These are phyloP conservation scores for Lepiota venenata DNA, from an alignment of 768 basidiomycete genomes.

Conservation along the genomic window DNA sequence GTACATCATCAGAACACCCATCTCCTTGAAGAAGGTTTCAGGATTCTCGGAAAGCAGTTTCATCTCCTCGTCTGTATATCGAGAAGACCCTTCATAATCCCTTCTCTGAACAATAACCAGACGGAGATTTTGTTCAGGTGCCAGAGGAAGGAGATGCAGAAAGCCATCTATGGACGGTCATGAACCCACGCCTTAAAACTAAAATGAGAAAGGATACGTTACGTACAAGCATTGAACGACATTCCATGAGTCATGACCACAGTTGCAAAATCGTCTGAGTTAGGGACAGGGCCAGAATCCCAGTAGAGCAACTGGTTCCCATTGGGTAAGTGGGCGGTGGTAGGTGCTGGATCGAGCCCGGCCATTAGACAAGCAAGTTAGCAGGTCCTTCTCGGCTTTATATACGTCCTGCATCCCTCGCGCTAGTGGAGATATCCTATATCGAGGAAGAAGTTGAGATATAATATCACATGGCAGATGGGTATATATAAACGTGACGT, in stretches of 20 bases:
- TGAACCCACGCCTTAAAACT: no score
- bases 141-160: neutral
- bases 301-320: neutral
- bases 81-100: slow-evolving; percentile 4
- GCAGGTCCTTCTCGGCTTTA: no score
- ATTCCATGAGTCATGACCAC: neutral
- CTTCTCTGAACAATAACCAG: neutral
- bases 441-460: no score
- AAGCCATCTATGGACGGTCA: no score
- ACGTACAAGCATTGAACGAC: slow-evolving; percentile 5
- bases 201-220: no score
- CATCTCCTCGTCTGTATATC: neutral
- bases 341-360: no score
- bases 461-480: no score
- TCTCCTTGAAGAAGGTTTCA: neutral
- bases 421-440: no score
- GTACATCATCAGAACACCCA: neutral
- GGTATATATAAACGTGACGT: no score
- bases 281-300: slow-evolving; percentile 3
- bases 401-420: no score
- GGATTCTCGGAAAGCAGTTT: neutral
- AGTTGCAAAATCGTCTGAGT: neutral
- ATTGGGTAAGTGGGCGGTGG: neutral
- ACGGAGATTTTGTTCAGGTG: neutral
- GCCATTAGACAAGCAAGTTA: no score